Evolutionary conservation across 1,284 basidiomycete species (phyloP).

Genomic region (Microstroma glucosiphilum): DNA sequence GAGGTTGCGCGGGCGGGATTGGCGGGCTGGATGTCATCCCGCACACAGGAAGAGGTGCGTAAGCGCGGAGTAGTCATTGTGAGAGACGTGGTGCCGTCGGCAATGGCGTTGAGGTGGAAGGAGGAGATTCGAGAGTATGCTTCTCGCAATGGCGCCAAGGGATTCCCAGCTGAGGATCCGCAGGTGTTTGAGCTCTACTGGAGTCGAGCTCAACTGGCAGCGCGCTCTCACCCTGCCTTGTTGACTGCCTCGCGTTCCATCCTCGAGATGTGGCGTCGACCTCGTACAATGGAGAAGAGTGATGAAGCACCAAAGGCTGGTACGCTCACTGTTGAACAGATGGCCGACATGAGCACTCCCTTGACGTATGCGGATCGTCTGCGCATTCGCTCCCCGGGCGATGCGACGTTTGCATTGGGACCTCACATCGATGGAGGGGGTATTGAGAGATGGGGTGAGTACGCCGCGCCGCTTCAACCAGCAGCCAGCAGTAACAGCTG

Average conservation of each 20-base stretch:
- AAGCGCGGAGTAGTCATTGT: constrained; percentile 30
- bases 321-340: not conserved
- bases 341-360: constrained; percentile 55
- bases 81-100: constrained; percentile 23
- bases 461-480: not conserved
- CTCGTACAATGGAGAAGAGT: not conserved
- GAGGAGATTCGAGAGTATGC: constrained; percentile 27
- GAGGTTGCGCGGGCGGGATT: constrained; percentile 8
- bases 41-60: constrained; percentile 22
- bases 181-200: constrained; percentile 42
- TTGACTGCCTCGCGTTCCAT: constrained; percentile 22
- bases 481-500: not conserved
- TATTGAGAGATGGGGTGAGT: constrained; percentile 62
- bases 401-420: constrained; percentile 64
- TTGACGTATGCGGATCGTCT: constrained; percentile 71
- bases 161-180: constrained; percentile 33
- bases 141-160: constrained; percentile 15
- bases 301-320: not conserved
- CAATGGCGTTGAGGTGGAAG: constrained; percentile 26
- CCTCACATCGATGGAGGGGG: constrained; percentile 71
- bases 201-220: constrained; percentile 25
- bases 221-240: constrained; percentile 25
- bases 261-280: constrained; percentile 18
- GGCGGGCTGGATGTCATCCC: constrained; percentile 21
- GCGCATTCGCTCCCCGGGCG: constrained; percentile 67